Base-by-base conservation (phyloP, 2,329 filamentous ascomycete genomes). In the Fusarium palustre region DNA sequence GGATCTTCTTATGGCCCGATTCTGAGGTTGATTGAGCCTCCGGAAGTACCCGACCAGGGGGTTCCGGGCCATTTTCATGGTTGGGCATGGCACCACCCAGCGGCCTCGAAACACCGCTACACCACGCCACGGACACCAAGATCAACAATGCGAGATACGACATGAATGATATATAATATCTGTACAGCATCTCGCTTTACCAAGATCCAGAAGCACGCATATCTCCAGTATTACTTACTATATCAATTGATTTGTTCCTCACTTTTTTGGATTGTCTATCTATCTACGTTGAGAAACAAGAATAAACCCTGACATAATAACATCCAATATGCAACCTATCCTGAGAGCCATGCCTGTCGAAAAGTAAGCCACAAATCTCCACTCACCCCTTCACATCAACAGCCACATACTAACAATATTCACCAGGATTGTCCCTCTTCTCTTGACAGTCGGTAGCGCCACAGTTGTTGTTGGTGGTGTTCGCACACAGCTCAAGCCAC, bases 381-480 rank as follows among this genome's bases (percentile, higher is more conserved):
- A 16, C 4, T 11, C 7, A 9, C 8, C 30, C 46, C 12, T 11
- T 28, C 28, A 28, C 2, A 28, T 11, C 9, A 3, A 28, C 16
- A 10, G 16, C n/a, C 43, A 46, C 6, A 34, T 22, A 20, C 57
- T 69, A 63, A 73, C 55, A 55, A 34, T 46, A 16, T 46, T n/a
- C 1, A 31, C 31, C 33, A 73, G 71, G 66, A 58, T 72, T 46
- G 38, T 74, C 41, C 72, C 72, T 39, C 55, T 73, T 59, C 50
- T 74, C 31, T 46, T 74, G 48, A 52, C 73, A 13, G 61, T 72
- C 11, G 72, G 70, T 55, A 74, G 72, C 36, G 72, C 64, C 36
- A 59, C 70, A 31, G 42, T 63, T 24, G 61, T 69, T 7, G 57
- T 46, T 1, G 46, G 59, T 13, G 70, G 59, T 52, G 47, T 74